Percentiles rank a stretch among this genome's conserved stretches.
These are phyloP conservation scores for Lentinus tigrinus DNA, from an alignment of 768 basidiomycete species.

Conservation along the genomic window DNA sequence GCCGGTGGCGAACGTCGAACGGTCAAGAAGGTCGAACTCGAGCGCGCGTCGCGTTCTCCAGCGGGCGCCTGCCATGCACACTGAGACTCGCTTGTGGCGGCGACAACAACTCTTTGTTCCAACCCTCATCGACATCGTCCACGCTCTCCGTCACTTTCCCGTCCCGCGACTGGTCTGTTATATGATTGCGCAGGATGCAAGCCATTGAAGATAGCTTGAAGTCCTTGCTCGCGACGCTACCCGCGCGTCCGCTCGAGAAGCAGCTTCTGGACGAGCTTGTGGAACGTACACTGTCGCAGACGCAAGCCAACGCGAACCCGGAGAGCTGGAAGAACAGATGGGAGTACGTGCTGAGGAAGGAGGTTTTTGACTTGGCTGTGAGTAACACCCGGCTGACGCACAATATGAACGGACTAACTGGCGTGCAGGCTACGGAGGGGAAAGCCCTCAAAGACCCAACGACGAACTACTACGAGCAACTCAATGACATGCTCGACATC, in stretches of 20 bases:
- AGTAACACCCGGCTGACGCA: constrained; percentile 27
- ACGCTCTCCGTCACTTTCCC: too few species aligned
- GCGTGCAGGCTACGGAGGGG: constrained; percentile 62
- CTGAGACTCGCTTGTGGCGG: too few species aligned
- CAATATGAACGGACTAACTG: background rate
- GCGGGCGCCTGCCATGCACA: too few species aligned
- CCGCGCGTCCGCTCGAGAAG: constrained; percentile 49
- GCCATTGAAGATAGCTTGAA: constrained; percentile 52
- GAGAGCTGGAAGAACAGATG: constrained; percentile 72
- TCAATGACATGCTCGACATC: constrained; percentile 67
- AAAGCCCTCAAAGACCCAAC: constrained; percentile 52
- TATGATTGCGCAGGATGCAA: constrained; percentile 35
- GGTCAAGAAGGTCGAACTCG: too few species aligned
- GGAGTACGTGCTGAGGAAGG: constrained; percentile 71
- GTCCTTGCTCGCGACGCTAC: constrained; percentile 50
- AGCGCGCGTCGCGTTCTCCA: too few species aligned
- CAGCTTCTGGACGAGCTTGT: constrained; percentile 50
- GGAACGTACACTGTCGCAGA: constrained; percentile 41
- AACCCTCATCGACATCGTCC: too few species aligned
- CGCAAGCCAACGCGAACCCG: constrained; percentile 38
- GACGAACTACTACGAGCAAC: constrained; percentile 57
- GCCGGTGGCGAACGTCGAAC: too few species aligned
- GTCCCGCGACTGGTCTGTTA: too few species aligned
- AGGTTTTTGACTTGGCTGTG: constrained; percentile 72
- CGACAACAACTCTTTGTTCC: too few species aligned